Base-by-base conservation (phyloP, 2,329 filamentous ascomycete species). In the Penicillium rolfsii region DNA sequence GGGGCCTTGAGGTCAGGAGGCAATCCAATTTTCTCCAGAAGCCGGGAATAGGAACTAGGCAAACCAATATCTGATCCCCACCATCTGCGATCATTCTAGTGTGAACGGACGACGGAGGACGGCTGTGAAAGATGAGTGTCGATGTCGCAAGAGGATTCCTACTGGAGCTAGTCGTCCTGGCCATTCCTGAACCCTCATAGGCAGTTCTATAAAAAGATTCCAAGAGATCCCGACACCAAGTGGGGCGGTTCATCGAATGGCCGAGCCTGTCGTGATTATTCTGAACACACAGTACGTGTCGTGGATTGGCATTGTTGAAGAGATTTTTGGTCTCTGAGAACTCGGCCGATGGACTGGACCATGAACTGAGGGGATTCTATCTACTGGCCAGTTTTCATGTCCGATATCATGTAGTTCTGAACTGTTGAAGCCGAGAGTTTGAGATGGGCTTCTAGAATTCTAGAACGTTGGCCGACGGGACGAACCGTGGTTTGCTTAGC, bases 161-260 rank as follows among this genome's bases (percentile, higher is more conserved):
- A 28, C 30, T 9, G 12, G 0, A n/a, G 24, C 30, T 48, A 30
- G 45, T 48, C 45, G 30, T 30, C 26, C 26, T 28, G 26, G 16
- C 16, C 30, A 33, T 33, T 33, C 30, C 30, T 9, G 43, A 16
- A 14, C 43, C 22, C 24, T 45, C 43, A 45, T 45, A 28, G 49
- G 49, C 49, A 11, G 14, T 36, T 41, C 50, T 53, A 53, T 53
- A 40, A 38, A 53, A 53, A 53, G 50, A 53, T 40, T 16, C 35
- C 50, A 53, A 41, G 14, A 41, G 35, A 40, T 28, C 50, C 50
- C 50, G 50, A 53, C 50, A 19, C 33, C 16, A 40, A 53, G 50
- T 53, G 50, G 50, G 50, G n/a, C 50, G 19, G 45, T 48, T 40
- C 22, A 53, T 53, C 50, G 50, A 53, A 53, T 53, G 50, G 36